These are phyloP conservation scores for Tuctoria greenei DNA, from an alignment of 176 grass and related monocot genomes.

Conservation along the genomic window DNA sequence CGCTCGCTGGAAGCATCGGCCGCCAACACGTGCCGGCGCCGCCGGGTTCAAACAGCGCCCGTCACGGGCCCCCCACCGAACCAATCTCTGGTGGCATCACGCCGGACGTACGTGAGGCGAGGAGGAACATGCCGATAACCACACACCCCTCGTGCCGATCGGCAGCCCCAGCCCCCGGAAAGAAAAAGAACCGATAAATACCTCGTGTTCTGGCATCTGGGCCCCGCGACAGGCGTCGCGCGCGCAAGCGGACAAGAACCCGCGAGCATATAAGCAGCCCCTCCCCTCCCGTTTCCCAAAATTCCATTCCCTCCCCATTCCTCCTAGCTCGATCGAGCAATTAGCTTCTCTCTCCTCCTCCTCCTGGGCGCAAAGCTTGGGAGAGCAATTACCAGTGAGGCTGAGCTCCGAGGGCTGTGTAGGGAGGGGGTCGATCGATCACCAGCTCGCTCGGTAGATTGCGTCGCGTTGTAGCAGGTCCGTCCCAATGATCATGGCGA, in stretches of 20 bases:
- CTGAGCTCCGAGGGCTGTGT: constrained; percentile 1
- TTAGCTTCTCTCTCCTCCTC: neutral
- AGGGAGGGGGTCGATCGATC: neutral
- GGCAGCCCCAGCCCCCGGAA: too few relatives aligned
- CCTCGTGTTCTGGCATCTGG: neutral
- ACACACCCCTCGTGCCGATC: neutral
- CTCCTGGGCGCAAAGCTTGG: neutral
- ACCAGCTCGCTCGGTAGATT: neutral
- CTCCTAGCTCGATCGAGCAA: neutral
- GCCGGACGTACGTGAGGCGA: neutral
- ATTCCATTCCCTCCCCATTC: constrained; percentile 44
- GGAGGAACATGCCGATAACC: constrained; percentile 22
- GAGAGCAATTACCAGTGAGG: neutral
- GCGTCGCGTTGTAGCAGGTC: neutral
- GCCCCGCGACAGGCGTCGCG: constrained; percentile 7
- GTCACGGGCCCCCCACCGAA: neutral
- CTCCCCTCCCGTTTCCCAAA: constrained; percentile 55
- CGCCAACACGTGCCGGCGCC: constrained; percentile 33
- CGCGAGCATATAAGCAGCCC: constrained; percentile 56
- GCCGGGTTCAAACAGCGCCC: constrained; percentile 14
- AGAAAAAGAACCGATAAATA: neutral
- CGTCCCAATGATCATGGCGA: constrained; percentile 49
- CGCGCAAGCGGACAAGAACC: constrained; percentile 44
- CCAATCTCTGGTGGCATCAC: constrained; percentile 26
- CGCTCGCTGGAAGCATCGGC: neutral